Conservation (phyloP, 129 eudicot genomes). For the Artemisia argyi region DNA sequence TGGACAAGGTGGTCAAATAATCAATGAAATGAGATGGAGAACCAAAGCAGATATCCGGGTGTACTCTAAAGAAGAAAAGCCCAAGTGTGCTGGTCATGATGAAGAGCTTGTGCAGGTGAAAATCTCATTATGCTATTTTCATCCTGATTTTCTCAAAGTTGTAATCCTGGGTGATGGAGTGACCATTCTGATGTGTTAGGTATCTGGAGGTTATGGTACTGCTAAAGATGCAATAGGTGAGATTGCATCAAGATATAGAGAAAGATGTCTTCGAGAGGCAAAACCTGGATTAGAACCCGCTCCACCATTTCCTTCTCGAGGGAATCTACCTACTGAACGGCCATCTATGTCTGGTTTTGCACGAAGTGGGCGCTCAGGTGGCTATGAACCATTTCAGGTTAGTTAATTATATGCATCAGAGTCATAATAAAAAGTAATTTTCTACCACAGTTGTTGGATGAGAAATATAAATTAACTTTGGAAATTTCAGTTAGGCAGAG, state of each 20-base stretch:
- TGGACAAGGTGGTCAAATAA: constrained; percentile 88
- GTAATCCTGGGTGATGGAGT: background rate
- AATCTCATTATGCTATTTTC: background rate
- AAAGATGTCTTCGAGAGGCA: constrained; percentile 67
- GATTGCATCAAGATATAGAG: constrained; percentile 72
- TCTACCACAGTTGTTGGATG: no score
- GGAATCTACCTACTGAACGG: constrained; percentile 36
- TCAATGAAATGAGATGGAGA: constrained; percentile 86
- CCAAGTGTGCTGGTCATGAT: constrained; percentile 68
- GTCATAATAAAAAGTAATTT: no score
- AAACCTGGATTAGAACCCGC: constrained; percentile 44
- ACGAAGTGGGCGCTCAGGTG: constrained; percentile 44
- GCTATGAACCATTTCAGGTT: constrained; percentile 56
- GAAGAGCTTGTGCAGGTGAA: constrained; percentile 93
- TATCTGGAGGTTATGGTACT: constrained; percentile 61
- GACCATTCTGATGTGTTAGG: constrained; percentile 32
- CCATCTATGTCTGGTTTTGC: constrained; percentile 40
- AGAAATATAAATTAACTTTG: no score
- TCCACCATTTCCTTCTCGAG: constrained; percentile 42
- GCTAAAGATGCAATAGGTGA: constrained; percentile 76
- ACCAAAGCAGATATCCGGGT: constrained; percentile 87
- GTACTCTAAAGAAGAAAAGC: constrained; percentile 72
- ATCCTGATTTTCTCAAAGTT: background rate
- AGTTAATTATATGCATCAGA: background rate
- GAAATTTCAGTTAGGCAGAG: no score